These are phyloP conservation scores for Penicillium sclerotiorum DNA, from an alignment of 2,329 filamentous ascomycete genomes.

Conservation along the genomic window DNA sequence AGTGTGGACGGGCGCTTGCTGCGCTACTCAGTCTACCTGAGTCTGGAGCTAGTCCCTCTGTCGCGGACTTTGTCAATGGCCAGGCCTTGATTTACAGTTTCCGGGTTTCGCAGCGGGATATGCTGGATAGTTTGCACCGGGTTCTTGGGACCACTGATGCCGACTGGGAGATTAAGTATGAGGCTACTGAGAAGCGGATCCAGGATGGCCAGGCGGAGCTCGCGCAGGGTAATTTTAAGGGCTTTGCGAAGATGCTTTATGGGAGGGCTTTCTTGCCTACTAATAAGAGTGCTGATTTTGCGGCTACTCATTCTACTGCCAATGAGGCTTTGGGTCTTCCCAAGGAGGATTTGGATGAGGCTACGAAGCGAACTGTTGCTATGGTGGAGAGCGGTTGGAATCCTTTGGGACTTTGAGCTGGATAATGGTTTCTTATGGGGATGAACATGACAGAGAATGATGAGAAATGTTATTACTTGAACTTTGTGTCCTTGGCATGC, in stretches of 20 bases:
- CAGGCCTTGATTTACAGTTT: conserved; percentile 59
- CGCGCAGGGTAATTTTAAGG: conserved; percentile 5
- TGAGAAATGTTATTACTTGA: no score
- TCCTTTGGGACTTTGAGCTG: no score
- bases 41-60: conserved; percentile 41
- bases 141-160: conserved; percentile 58
- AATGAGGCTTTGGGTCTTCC: conserved; percentile 13
- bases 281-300: conserved; percentile 12
- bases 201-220: conserved; percentile 12
- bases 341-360: conserved; percentile 18
- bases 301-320: conserved; percentile 2
- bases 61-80: conserved; percentile 42
- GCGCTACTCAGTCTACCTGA: conserved; percentile 50
- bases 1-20: conserved; percentile 58
- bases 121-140: conserved; percentile 61
- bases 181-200: conserved; percentile 12
- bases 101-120: conserved; percentile 62
- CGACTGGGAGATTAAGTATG: conserved; percentile 55
- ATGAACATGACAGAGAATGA: no score
- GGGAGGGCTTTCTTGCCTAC: conserved; percentile 4
- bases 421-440: no score
- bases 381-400: conserved; percentile 20
- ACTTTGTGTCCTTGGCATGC: no score
- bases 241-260: conserved; percentile 15
- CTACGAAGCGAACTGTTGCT: conserved; percentile 15